Conservation (phyloP, 129 eudicot species). For the Oenanthe sinensis region DNA sequence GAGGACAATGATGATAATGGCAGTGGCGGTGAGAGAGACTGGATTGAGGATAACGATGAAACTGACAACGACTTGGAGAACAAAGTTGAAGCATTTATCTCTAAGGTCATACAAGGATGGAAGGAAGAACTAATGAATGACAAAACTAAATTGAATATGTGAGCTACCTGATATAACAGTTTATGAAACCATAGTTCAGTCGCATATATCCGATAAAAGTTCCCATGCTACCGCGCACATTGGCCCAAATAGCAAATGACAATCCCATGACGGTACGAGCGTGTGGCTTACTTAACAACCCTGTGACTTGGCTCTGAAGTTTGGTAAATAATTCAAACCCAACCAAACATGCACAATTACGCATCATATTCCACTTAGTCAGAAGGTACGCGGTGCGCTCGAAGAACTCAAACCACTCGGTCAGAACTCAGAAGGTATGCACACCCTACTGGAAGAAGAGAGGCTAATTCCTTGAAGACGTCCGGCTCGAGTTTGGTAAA, state of each 20-base stretch:
- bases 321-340: neutral
- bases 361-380: neutral
- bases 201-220: neutral
- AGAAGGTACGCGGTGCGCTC: neutral
- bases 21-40: constrained; percentile 10
- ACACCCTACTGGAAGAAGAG: neutral
- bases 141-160: neutral
- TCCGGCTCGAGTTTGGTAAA: neutral
- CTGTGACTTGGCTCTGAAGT: neutral
- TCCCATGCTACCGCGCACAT: neutral
- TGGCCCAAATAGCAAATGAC: neutral
- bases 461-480: neutral
- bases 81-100: constrained; percentile 26
- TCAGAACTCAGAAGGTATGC: too few species aligned
- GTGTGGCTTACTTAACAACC: neutral
- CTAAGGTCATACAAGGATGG: constrained; percentile 22
- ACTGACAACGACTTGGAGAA: constrained; percentile 10
- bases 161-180: neutral
- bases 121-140: constrained; percentile 18
- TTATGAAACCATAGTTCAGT: neutral
- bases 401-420: neutral
- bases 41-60: constrained; percentile 13
- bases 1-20: constrained; percentile 19
- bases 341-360: neutral
- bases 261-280: neutral